Evolutionary conservation across 495 filamentous ascomycete species (phyloP), one percentile per base, ranked within the genome.

Genomic region (Penicillium malachiteum): DNA sequence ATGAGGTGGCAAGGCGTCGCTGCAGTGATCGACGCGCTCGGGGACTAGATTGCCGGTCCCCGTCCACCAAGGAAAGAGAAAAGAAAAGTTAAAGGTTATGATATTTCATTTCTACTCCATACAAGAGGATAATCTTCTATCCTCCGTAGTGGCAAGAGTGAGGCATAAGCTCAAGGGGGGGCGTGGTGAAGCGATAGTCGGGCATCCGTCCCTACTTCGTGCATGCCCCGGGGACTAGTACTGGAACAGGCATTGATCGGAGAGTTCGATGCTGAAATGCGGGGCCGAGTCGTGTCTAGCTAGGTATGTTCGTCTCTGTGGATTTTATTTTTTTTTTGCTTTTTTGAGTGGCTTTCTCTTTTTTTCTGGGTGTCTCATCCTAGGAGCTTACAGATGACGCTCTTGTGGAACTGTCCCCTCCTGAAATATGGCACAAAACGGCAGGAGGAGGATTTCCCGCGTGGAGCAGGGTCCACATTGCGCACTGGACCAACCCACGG

Each of bases 21-120:
- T 64, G 61, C 61, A 65, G 48, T 56, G 62, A 64, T 67, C 62
- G 62, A 57, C 62, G 48, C 51, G 43, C 38, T 55, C 62, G 59
- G 62, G 62, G 55, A 56, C 50, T 8, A 31, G 13, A 5, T 46
- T 12, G 48, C 46, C 41, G 42, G 54, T 58, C 62, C 57, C 62
- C 62, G 65, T 56, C 45, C 34, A 38, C 37, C 33, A 35, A 46
- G 10, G 37, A 43, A 44, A 9, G 21, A 31, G 48, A 54, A 52
- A 52, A 48, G 21, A 26, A 26, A 26, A 26, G 21, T 26, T 26
- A 26, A 26, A 26, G 21, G 21, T 26, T 26, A 26, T 26, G 21
- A 26, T 1, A 26, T 26, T 26, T 26, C 2, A 26, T 26, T 26
- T 26, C 21, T 26, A 26, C 21, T 26, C 21, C 21, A 26, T 26